Conservation (phyloP, 495 filamentous ascomycete genomes). For the Cudoniella acicularis region DNA sequence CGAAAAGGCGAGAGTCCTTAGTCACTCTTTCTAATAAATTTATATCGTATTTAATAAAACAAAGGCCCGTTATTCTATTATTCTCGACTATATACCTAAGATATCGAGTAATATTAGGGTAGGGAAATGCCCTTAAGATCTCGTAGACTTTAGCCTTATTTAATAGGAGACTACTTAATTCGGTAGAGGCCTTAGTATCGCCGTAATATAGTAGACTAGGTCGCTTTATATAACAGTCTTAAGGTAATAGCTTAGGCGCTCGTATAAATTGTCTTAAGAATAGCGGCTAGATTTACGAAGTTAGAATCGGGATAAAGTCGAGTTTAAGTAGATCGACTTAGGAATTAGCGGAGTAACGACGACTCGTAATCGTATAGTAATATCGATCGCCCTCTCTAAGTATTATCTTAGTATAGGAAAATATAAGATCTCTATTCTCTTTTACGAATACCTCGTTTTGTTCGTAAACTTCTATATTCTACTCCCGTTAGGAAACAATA, state of each 20-base stretch:
- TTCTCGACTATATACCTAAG: neutral
- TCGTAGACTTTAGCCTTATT: neutral
- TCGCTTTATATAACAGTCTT: slow-evolving; percentile 3
- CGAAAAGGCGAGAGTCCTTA: slow-evolving; percentile 3
- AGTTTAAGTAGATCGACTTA: slow-evolving; percentile 1
- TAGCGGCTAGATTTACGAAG: too few species aligned
- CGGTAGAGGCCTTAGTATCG: neutral
- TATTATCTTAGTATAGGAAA: slow-evolving; percentile 2
- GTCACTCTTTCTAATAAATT: neutral
- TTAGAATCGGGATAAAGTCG: slow-evolving; percentile 3
- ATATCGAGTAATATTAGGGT: slow-evolving; percentile 1
- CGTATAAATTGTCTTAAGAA: slow-evolving; percentile 2
- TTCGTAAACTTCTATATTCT: slow-evolving; percentile 3
- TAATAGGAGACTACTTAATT: slow-evolving; percentile 1
- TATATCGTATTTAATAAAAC: neutral
- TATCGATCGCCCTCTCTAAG: slow-evolving; percentile 5
- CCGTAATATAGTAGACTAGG: too few species aligned
- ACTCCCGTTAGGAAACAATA: slow-evolving; percentile 5
- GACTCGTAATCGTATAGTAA: neutral
- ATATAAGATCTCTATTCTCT: neutral
- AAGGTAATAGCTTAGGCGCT: neutral
- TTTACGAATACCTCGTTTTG: neutral
- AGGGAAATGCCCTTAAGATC: slow-evolving; percentile 2
- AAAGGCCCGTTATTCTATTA: slow-evolving; percentile 2
- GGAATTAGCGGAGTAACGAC: slow-evolving; percentile 1